phyloP scores from a whole-genome alignment of 2,329 filamentous ascomycete genomes.

The Pestalotiopsis sp. region DNA sequence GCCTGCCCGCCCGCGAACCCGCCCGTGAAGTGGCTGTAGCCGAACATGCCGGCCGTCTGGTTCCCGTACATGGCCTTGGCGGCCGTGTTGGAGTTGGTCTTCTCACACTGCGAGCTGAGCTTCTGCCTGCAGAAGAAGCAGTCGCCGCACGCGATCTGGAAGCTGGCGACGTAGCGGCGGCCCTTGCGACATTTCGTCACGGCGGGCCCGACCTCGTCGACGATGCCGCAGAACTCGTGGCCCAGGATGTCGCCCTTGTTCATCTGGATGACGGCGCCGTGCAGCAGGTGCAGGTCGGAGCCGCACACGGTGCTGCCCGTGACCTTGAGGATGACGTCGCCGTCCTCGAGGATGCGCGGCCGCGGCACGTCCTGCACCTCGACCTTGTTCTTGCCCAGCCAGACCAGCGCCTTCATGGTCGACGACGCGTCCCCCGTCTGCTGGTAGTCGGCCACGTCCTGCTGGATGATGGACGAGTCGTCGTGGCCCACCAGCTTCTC shows the following conservation, averaged over 20 bases:
- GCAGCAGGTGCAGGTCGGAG: conserved; percentile 60
- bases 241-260: conserved; percentile 69
- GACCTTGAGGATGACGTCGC: conserved; percentile 80
- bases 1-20: conserved; percentile 88
- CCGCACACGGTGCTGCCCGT: conserved; percentile 65
- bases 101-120: conserved; percentile 78
- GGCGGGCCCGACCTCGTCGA: conserved; percentile 56
- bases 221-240: conserved; percentile 62
- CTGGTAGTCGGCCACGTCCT: conserved; percentile 69
- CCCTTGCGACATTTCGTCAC: conserved; percentile 60
- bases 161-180: conserved; percentile 78
- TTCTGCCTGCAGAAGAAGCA: conserved; percentile 83
- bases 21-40: conserved; percentile 78
- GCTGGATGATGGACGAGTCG: conserved; percentile 64
- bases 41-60: conserved; percentile 73
- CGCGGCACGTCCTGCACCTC: conserved; percentile 69
- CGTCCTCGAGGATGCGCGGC: conserved; percentile 72
- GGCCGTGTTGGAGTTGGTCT: conserved; percentile 74
- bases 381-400: conserved; percentile 82
- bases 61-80: conserved; percentile 79
- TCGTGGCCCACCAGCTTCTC: conserved; percentile 73
- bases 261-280: conserved; percentile 60
- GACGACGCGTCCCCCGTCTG: conserved; percentile 50
- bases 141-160: conserved; percentile 76
- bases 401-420: conserved; percentile 79